Percentiles rank a stretch among this genome's conserved stretches.
These are phyloP conservation scores for Pisolithus microcarpus DNA, from an alignment of 768 basidiomycete genomes.

Conservation along the genomic window DNA sequence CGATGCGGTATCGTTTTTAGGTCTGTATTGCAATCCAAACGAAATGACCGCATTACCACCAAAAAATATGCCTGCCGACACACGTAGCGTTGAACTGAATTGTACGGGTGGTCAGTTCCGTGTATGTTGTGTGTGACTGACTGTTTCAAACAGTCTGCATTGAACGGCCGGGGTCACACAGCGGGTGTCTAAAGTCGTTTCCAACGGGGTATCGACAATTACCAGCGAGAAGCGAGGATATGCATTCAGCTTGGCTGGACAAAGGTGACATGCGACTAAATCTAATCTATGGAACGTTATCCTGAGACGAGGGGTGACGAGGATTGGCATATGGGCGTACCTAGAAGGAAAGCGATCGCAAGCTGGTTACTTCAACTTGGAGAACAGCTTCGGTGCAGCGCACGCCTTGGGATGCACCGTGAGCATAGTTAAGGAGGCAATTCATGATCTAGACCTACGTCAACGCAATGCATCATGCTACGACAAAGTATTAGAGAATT, in stretches of 20 bases:
- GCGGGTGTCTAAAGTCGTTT: too few species aligned
- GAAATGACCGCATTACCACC: too few species aligned
- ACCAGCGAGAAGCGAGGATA: background rate
- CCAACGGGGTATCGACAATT: too few species aligned
- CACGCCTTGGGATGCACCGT: constrained; percentile 29
- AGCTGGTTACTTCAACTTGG: constrained; percentile 46
- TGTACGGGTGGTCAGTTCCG: too few species aligned
- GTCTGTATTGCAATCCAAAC: too few species aligned
- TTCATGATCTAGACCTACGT: constrained; percentile 47
- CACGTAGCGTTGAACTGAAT: too few species aligned
- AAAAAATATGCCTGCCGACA: too few species aligned
- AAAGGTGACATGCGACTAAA: background rate
- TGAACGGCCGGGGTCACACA: too few species aligned
- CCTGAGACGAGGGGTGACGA: background rate
- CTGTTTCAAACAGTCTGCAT: too few species aligned
- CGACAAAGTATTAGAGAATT: constrained; percentile 4
- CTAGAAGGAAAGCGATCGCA: constrained; percentile 10
- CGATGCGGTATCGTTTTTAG: too few species aligned
- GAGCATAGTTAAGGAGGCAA: background rate
- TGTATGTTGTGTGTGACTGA: too few species aligned
- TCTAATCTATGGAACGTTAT: background rate
- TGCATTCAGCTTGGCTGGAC: background rate
- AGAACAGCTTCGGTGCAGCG: constrained; percentile 76
- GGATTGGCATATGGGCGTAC: constrained; percentile 1
- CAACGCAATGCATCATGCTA: constrained; percentile 91